phyloP scores from a whole-genome alignment of 2,329 filamentous ascomycete genomes.

The Rhytidhysteron rufulum region DNA sequence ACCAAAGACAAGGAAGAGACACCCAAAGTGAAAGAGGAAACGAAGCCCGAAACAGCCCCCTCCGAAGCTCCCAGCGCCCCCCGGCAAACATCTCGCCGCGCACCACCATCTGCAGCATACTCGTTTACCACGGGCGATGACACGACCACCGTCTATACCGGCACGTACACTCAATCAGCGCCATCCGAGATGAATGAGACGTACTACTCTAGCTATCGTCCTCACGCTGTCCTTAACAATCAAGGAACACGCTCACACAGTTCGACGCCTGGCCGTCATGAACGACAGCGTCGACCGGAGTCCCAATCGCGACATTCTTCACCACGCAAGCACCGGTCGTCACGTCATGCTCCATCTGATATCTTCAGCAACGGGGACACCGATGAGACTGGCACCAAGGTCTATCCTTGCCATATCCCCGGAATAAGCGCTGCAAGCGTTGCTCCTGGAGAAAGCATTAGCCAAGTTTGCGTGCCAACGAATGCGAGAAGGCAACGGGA shows the following conservation, averaged over 20 bases:
- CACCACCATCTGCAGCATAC: conserved; percentile 39
- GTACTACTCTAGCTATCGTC: conserved; percentile 41
- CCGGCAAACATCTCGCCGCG: conserved; percentile 22
- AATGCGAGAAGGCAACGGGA: conserved; percentile 34
- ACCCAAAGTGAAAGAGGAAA: conserved; percentile 17
- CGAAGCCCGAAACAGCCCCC: conserved; percentile 2
- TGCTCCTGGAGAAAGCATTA: conserved; percentile 34
- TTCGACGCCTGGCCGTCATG: conserved; percentile 15
- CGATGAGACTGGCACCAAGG: conserved; percentile 47
- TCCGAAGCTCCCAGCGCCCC: conserved; percentile 11
- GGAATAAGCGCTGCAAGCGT: conserved; percentile 44
- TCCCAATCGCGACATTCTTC: conserved; percentile 25
- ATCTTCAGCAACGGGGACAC: conserved; percentile 38
- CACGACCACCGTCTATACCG: conserved; percentile 40
- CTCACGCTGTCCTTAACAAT: conserved; percentile 20
- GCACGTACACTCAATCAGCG: conserved; percentile 19
- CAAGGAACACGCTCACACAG: conserved; percentile 8
- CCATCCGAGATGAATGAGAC: conserved; percentile 28
- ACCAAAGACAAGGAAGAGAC: conserved; percentile 44
- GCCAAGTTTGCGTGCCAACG: conserved; percentile 36
- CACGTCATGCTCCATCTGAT: conserved; percentile 24
- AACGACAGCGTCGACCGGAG: conserved; percentile 21
- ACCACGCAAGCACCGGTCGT: conserved; percentile 30
- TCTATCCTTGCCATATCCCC: conserved; percentile 56
- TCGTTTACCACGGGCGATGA: conserved; percentile 50